These are phyloP conservation scores for Arthrobotrys sinensis DNA, from an alignment of 2,329 filamentous ascomycete genomes.

Conservation along the genomic window DNA sequence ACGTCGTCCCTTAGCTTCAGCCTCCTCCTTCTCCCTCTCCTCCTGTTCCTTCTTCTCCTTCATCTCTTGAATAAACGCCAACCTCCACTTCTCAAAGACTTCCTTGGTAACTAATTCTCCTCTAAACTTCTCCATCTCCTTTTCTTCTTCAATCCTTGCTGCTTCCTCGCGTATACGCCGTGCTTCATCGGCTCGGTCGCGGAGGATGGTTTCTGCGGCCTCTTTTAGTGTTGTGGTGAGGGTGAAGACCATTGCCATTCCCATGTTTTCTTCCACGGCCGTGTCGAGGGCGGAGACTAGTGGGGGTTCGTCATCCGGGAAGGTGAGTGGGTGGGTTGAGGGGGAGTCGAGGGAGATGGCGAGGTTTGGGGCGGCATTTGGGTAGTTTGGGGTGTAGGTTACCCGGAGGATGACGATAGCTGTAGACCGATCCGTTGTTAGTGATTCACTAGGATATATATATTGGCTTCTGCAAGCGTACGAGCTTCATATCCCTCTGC, in stretches of 20 bases:
- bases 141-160: conserved; percentile 78
- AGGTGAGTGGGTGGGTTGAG: conserved; percentile 78
- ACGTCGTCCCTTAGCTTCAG: conserved; percentile 85
- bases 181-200: conserved; percentile 78
- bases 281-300: conserved; percentile 81
- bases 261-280: conserved; percentile 90
- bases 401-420: conserved; percentile 85
- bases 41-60: conserved; percentile 78
- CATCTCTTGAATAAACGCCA: conserved; percentile 83
- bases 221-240: conserved; percentile 91
- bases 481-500: conserved; percentile 76
- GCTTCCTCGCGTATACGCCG: conserved; percentile 74
- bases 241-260: conserved; percentile 98
- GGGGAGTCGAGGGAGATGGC: conserved; percentile 80
- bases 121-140: conserved; percentile 97
- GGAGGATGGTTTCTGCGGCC: conserved; percentile 85
- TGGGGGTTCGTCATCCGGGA: conserved; percentile 82
- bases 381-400: conserved; percentile 90
- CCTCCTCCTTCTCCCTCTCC: conserved; percentile 84
- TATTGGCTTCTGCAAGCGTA: conserved; percentile 63
- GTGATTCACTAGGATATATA: neutral
- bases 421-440: conserved; percentile 57
- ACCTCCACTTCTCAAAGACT: conserved; percentile 86
- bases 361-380: conserved; percentile 86
- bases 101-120: conserved; percentile 90